These are phyloP conservation scores for Chaetomiaceae sp. DNA, from an alignment of 2,329 filamentous ascomycete species.

Conservation along the genomic window DNA sequence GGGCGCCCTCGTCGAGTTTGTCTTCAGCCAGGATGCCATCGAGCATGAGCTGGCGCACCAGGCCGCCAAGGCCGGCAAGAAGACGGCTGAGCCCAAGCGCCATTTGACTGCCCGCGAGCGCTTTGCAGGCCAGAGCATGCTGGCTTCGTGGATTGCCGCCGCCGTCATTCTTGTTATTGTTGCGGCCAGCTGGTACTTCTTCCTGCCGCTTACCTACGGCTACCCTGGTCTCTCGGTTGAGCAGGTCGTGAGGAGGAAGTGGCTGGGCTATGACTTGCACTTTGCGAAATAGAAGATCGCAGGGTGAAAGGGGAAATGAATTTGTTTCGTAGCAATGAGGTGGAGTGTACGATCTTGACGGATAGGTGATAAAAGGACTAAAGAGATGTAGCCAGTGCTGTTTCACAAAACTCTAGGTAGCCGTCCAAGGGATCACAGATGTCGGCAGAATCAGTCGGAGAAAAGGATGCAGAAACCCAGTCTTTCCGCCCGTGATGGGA, in stretches of 20 bases:
- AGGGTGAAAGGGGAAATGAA: not conserved
- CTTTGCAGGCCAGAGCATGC: constrained; percentile 71
- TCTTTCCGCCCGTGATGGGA: too few relatives aligned
- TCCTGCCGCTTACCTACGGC: constrained; percentile 91
- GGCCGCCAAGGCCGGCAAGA: constrained; percentile 43
- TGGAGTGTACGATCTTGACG: constrained; percentile 11
- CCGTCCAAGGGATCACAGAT: not conserved
- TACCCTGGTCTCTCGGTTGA: constrained; percentile 80
- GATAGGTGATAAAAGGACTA: not conserved
- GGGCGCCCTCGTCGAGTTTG: constrained; percentile 87
- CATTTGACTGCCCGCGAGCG: constrained; percentile 78
- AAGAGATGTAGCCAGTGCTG: not conserved
- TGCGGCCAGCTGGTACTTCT: constrained; percentile 83
- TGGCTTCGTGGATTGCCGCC: constrained; percentile 74
- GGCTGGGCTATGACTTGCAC: constrained; percentile 95
- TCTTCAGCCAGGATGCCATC: constrained; percentile 83
- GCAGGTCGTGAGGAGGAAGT: constrained; percentile 79
- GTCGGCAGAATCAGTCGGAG: too few relatives aligned
- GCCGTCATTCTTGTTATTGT: constrained; percentile 63
- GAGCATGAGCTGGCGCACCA: constrained; percentile 51
- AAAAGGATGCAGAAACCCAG: too few relatives aligned
- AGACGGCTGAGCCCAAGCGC: constrained; percentile 44
- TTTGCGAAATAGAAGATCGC: constrained; percentile 76
- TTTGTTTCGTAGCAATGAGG: not conserved
- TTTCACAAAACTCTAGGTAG: not conserved